A percentile compares a stretch with the other conserved stretches of the same genome.
These are phyloP conservation scores for Fistulifera pelliculosa DNA, from an alignment of 108 stramenopile genomes.

Conservation along the genomic window DNA sequence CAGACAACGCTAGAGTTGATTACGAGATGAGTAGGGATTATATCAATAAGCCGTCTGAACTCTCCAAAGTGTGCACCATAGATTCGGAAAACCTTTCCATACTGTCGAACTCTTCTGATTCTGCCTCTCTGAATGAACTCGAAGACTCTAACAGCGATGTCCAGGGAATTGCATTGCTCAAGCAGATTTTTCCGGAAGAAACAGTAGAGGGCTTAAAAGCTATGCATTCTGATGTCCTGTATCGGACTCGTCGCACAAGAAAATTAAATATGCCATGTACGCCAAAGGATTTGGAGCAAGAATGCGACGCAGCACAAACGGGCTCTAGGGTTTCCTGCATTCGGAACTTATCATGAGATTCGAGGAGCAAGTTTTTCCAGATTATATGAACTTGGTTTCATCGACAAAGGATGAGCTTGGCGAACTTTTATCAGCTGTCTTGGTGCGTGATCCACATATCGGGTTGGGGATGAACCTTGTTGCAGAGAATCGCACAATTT, in stretches of 20 bases:
- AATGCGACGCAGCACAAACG: not conserved
- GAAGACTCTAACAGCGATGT: not conserved
- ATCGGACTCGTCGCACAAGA: not conserved
- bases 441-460: conserved; percentile 32
- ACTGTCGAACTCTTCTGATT: too few species aligned
- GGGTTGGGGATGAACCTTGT: conserved; percentile 70
- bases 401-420: conserved; percentile 7
- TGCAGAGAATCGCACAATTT: conserved; percentile 30
- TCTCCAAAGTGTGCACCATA: too few species aligned
- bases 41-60: too few species aligned
- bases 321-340: conserved; percentile 1
- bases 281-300: not conserved
- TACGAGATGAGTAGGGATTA: too few species aligned
- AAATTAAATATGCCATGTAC: conserved; percentile 4
- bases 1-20: too few species aligned
- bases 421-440: too few species aligned
- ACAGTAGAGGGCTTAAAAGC: conserved; percentile 9
- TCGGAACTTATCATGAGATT: conserved; percentile 28
- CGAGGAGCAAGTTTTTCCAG: not conserved
- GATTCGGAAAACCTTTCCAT: too few species aligned
- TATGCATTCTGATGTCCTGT: conserved; percentile 8
- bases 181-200: conserved; percentile 18
- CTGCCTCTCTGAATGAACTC: too few species aligned
- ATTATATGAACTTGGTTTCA: not conserved
- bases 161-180: conserved; percentile 17